Percentiles rank a stretch among this genome's conserved stretches.
Conservation (phyloP, 1,284 basidiomycete species). For the Pterulicium gracile region DNA sequence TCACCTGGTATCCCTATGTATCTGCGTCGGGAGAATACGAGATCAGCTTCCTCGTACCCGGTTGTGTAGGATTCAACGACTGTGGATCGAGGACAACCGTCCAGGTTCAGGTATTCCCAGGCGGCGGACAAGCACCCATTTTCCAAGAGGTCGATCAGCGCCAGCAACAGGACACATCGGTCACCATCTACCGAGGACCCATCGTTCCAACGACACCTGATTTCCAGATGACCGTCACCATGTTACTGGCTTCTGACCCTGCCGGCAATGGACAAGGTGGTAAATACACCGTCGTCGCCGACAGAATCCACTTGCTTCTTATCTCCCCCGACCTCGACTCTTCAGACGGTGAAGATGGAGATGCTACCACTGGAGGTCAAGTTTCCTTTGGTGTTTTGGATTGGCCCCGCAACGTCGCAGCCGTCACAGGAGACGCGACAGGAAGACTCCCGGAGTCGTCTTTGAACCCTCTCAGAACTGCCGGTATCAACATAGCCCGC, state of each 20-base stretch:
- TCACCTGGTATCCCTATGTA: slow-evolving; percentile 88
- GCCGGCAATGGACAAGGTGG: slow-evolving; percentile 49
- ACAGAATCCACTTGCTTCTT: slow-evolving; percentile 65
- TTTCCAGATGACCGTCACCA: slow-evolving; percentile 68
- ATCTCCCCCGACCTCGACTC: slow-evolving; percentile 42
- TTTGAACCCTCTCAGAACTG: slow-evolving; percentile 58
- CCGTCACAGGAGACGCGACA: slow-evolving; percentile 40
- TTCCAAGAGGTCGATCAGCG: slow-evolving; percentile 67
- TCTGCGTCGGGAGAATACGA: slow-evolving; percentile 82
- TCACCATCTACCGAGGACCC: slow-evolving; percentile 73
- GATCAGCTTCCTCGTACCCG: slow-evolving; percentile 79
- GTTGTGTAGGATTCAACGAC: slow-evolving; percentile 74
- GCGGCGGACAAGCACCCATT: slow-evolving; percentile 49
- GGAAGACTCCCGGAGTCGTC: slow-evolving; percentile 54
- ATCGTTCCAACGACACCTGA: slow-evolving; percentile 63
- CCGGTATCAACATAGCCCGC: slow-evolving; percentile 49
- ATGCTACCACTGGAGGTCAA: slow-evolving; percentile 19
- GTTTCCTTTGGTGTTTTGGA: slow-evolving; percentile 69
- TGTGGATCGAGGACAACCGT: slow-evolving; percentile 78
- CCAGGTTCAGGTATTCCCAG: slow-evolving; percentile 75
- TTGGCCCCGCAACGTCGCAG: slow-evolving; percentile 52
- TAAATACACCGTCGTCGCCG: slow-evolving; percentile 73
- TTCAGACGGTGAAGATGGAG: slow-evolving; percentile 13
- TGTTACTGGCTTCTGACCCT: slow-evolving; percentile 55
- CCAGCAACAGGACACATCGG: slow-evolving; percentile 51